A percentile compares a stretch with the other conserved stretches of the same genome.
Evolutionary conservation across 176 grass and related monocot genomes (phyloP).

Genomic region (Pharus latifolius): DNA sequence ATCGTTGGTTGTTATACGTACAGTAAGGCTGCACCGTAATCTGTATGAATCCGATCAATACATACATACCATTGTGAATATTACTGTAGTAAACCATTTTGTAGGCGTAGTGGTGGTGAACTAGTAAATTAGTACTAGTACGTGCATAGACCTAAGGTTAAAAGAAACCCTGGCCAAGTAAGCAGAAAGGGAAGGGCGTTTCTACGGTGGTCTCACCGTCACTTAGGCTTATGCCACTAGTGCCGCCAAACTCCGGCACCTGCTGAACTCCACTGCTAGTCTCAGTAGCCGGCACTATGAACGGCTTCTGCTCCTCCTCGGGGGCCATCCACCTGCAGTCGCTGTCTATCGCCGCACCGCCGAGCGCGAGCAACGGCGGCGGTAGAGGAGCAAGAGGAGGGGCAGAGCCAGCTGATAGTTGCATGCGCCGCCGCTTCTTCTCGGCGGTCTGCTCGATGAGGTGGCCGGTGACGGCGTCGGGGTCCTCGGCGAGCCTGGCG

Average conservation of each 20-base stretch:
- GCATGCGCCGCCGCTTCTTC: constrained; percentile 28
- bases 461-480: constrained; percentile 19
- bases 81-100: not conserved
- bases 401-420: no score
- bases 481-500: constrained; percentile 34
- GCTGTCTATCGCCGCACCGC: not conserved
- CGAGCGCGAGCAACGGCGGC: not conserved
- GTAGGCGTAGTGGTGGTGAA: not conserved
- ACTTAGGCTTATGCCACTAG: not conserved
- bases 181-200: constrained; percentile 52
- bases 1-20: no score
- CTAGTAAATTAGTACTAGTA: constrained; percentile 1
- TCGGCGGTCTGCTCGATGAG: constrained; percentile 29
- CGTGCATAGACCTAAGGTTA: not conserved
- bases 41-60: not conserved
- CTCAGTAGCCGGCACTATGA: not conserved
- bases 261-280: not conserved
- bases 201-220: not conserved
- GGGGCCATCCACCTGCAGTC: constrained; percentile 17
- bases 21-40: not conserved
- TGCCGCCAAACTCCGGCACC: constrained; percentile 18
- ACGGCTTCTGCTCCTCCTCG: constrained; percentile 13
- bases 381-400: not conserved
- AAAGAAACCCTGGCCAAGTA: constrained; percentile 53
- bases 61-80: not conserved